Evolutionary conservation across 2,329 filamentous ascomycete genomes (phyloP).

Genomic region (Nemania sp.): DNA sequence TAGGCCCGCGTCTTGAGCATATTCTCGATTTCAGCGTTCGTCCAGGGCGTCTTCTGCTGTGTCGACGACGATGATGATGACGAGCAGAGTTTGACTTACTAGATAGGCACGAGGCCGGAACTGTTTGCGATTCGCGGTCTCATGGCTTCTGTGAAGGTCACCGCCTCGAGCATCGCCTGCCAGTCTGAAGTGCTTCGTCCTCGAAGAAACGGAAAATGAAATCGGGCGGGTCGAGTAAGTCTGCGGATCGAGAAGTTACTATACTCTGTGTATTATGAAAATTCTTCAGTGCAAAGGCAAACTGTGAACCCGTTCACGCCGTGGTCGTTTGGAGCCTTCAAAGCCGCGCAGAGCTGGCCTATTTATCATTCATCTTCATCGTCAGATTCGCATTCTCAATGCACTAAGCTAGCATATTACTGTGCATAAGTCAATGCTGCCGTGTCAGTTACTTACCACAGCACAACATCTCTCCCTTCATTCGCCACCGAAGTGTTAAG

Average conservation of each 20-base stretch:
- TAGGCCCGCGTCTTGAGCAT: conserved; percentile 22
- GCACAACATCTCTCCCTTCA: conserved; percentile 17
- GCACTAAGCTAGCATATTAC: background rate
- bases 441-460: conserved; percentile 9
- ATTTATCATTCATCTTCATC: too few relatives aligned
- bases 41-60: too few relatives aligned
- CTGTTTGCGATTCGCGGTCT: conserved; percentile 38
- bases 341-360: conserved; percentile 19
- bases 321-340: conserved; percentile 27
- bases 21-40: conserved; percentile 30
- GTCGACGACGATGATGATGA: too few relatives aligned
- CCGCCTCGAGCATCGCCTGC: conserved; percentile 33
- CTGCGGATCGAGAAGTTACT: conserved; percentile 61
- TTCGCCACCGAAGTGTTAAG: conserved; percentile 29
- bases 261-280: conserved; percentile 60
- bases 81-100: conserved; percentile 25
- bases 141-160: conserved; percentile 50
- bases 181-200: conserved; percentile 46
- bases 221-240: conserved; percentile 65
- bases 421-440: too few relatives aligned
- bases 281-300: conserved; percentile 57
- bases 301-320: conserved; percentile 45
- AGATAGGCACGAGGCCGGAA: conserved; percentile 41
- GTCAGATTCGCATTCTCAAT: background rate
- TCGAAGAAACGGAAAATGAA: conserved; percentile 67